phyloP scores from a whole-genome alignment of 2,329 filamentous ascomycete species.

The Aureobasidium lini region DNA sequence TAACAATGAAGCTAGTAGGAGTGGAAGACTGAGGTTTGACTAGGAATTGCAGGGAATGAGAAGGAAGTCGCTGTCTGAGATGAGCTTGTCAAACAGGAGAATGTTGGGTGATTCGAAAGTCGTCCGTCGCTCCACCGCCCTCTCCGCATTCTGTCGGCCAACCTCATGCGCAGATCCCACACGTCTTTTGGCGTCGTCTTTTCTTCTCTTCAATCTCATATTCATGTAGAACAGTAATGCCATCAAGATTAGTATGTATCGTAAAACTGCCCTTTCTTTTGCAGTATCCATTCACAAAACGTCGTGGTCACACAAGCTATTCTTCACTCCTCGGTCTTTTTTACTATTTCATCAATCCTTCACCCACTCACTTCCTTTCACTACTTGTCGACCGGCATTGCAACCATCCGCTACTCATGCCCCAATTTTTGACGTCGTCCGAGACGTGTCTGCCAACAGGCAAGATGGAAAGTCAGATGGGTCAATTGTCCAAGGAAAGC shows the following conservation, averaged over 20 bases:
- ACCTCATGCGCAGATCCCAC: neutral
- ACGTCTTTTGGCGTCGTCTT: neutral
- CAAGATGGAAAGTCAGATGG: neutral
- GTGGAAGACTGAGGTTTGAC: neutral
- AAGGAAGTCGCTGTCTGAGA: neutral
- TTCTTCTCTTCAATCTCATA: no score
- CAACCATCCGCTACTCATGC: neutral
- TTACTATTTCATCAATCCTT: no score
- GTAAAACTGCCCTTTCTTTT: no score
- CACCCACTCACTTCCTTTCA: neutral
- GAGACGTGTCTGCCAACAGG: neutral
- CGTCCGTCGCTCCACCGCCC: neutral
- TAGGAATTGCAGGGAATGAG: neutral
- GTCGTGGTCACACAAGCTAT: no score
- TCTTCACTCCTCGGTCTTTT: no score
- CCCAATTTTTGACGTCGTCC: neutral
- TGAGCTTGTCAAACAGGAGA: conserved; percentile 5
- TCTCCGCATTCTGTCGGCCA: neutral
- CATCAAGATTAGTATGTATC: no score
- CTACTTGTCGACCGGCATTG: neutral
- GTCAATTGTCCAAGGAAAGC: neutral
- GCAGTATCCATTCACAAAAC: no score
- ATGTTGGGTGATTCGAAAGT: neutral
- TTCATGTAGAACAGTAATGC: no score
- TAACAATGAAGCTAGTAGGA: neutral